Conservation (phyloP, 345 rosid genomes). For the Viola odorata region DNA sequence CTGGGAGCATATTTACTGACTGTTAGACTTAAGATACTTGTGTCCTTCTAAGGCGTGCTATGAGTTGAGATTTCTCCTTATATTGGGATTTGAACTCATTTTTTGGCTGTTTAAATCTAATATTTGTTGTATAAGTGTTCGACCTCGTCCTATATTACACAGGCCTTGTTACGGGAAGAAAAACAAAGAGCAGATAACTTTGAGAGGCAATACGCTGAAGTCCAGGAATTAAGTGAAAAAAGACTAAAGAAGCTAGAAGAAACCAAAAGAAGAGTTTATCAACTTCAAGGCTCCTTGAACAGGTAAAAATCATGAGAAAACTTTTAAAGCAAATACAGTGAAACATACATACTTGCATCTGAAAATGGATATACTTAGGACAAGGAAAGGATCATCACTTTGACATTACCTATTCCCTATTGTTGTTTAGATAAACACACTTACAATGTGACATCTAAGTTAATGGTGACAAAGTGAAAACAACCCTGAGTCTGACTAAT, state of each 20-base stretch:
- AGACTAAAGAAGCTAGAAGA: slow-evolving; percentile 65
- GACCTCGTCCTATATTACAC: slow-evolving; percentile 9
- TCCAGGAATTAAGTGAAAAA: slow-evolving; percentile 56
- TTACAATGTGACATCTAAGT: neutral
- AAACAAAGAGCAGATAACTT: slow-evolving; percentile 72
- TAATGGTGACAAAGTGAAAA: neutral
- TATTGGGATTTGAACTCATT: neutral
- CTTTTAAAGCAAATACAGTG: neutral
- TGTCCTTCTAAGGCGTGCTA: neutral
- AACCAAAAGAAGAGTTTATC: slow-evolving; percentile 65
- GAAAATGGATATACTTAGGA: too few species aligned
- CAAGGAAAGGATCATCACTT: too few species aligned
- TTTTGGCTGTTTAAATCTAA: neutral
- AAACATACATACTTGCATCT: too few species aligned
- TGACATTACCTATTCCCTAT: neutral
- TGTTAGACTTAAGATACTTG: too few species aligned
- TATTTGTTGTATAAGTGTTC: slow-evolving; percentile 1
- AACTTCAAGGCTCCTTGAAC: slow-evolving; percentile 72
- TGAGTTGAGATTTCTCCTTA: neutral
- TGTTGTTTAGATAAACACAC: neutral
- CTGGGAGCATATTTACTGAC: too few species aligned
- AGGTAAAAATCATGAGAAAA: slow-evolving; percentile 37
- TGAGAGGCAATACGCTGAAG: slow-evolving; percentile 58
- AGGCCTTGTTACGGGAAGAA: slow-evolving; percentile 56
- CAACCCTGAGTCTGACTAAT: slow-evolving; percentile 36